Conservation (phyloP, 2,329 filamentous ascomycete genomes). For the Pyrenochaeta sp. region DNA sequence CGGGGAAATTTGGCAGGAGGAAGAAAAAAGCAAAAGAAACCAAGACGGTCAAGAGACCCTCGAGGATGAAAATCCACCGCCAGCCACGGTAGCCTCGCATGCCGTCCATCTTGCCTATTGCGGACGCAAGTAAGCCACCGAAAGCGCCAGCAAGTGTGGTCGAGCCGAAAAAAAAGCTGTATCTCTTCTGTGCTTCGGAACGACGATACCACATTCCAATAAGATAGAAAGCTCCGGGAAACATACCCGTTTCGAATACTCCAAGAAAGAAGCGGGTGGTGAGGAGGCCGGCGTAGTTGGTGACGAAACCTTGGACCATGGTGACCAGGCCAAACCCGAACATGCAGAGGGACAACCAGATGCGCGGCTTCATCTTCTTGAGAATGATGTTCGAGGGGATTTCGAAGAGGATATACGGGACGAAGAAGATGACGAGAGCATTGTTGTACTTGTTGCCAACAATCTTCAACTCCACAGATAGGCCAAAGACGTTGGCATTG, state of each 20-base stretch:
- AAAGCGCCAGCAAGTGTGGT: constrained; percentile 84
- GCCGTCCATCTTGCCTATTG: constrained; percentile 87
- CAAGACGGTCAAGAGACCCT: constrained; percentile 55
- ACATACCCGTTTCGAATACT: constrained; percentile 61
- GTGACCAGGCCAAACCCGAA: constrained; percentile 74
- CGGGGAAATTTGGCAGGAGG: constrained; percentile 58
- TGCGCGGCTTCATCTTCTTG: constrained; percentile 60
- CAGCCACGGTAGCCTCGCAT: constrained; percentile 73
- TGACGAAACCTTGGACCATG: constrained; percentile 77
- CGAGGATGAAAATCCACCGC: constrained; percentile 85
- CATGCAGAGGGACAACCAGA: constrained; percentile 79
- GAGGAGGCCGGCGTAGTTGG: constrained; percentile 79
- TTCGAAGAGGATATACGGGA: constrained; percentile 61
- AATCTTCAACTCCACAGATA: constrained; percentile 56
- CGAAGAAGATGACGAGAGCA: constrained; percentile 63
- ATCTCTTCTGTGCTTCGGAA: constrained; percentile 86
- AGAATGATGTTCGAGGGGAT: constrained; percentile 62
- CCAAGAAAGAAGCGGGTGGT: constrained; percentile 85
- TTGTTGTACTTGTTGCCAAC: constrained; percentile 56
- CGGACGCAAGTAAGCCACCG: constrained; percentile 82
- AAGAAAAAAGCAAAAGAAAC: constrained; percentile 58
- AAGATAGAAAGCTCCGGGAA: constrained; percentile 67
- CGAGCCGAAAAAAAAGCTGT: constrained; percentile 90
- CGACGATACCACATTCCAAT: constrained; percentile 92
- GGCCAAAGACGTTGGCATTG: constrained; percentile 61